phyloP scores from a whole-genome alignment of 1,139 yeast species.

The Geotrichum reessii region DNA sequence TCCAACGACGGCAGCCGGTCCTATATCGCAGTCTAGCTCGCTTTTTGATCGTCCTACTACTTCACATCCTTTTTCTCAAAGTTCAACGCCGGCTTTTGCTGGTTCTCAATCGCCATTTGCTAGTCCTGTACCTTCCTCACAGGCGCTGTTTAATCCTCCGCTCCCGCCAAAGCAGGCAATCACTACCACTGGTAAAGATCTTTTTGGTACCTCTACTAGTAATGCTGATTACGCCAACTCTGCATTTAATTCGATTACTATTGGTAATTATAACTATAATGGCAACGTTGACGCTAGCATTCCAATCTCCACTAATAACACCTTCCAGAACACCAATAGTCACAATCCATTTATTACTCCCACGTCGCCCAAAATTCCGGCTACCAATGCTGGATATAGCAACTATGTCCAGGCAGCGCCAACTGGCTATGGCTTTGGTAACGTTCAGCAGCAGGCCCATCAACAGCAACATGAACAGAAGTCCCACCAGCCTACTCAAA shows the following conservation, averaged over 20 bases:
- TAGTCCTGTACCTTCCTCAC: neutral
- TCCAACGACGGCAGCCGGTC: neutral
- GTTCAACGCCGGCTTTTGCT: neutral
- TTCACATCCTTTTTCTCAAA: neutral
- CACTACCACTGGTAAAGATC: neutral
- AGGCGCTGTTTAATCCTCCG: neutral
- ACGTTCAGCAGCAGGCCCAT: conserved; percentile 41
- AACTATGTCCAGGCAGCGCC: conserved; percentile 51
- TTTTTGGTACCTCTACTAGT: neutral
- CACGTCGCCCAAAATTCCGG: conserved; percentile 54
- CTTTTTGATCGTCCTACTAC: neutral
- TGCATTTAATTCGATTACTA: conserved; percentile 47
- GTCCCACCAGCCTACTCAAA: conserved; percentile 18
- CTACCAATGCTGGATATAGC: conserved; percentile 48
- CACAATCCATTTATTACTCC: neutral
- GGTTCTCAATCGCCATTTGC: neutral
- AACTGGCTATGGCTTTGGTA: conserved; percentile 94
- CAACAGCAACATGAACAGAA: conserved; percentile 23
- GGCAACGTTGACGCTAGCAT: neutral
- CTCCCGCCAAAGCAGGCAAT: neutral
- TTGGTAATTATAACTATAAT: conserved; percentile 51
- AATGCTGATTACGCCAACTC: conserved; percentile 77
- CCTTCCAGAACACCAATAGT: conserved; percentile 22
- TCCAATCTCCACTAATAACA: conserved; percentile 7
- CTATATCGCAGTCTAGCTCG: neutral